Conservation (phyloP, 345 rosid species). For the Lumnitzera racemosa region DNA sequence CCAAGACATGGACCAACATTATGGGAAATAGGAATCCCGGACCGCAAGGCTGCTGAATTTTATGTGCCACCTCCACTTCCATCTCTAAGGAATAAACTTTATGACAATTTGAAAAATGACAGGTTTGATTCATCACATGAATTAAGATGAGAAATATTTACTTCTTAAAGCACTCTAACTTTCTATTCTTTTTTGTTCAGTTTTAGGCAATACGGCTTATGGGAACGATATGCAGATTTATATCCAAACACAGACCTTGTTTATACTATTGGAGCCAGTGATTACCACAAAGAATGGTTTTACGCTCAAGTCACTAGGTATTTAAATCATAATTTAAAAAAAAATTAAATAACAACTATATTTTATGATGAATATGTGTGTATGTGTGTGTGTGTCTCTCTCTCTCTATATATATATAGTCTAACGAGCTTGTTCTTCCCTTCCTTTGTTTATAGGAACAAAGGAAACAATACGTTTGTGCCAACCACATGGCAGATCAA, state of each 20-base stretch:
- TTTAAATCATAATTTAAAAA: neutral
- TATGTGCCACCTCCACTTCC: slow-evolving; percentile 28
- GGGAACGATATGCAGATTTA: slow-evolving; percentile 12
- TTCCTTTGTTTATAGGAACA: neutral
- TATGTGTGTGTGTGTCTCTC: too few species aligned
- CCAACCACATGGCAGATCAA: slow-evolving; percentile 33
- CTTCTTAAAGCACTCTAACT: neutral
- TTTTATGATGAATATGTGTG: too few species aligned
- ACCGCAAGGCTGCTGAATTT: slow-evolving; percentile 30
- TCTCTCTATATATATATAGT: too few species aligned
- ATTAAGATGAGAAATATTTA: neutral
- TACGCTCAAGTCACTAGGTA: slow-evolving; percentile 35
- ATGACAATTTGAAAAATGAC: neutral
- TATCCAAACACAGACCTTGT: slow-evolving; percentile 9
- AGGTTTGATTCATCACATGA: neutral
- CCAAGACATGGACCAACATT: slow-evolving; percentile 38
- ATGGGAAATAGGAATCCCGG: slow-evolving; percentile 44
- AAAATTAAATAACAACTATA: too few species aligned
- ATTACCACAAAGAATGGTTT: slow-evolving; percentile 26
- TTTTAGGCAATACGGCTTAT: slow-evolving; percentile 19
- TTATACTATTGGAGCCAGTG: slow-evolving; percentile 8
- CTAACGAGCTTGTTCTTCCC: neutral
- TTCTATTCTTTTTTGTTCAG: neutral
- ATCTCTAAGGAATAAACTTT: slow-evolving; percentile 14
- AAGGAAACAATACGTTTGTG: slow-evolving; percentile 1